phyloP scores from a whole-genome alignment of 23 red algal species.

The Cyanidioschyzon merolae region DNA sequence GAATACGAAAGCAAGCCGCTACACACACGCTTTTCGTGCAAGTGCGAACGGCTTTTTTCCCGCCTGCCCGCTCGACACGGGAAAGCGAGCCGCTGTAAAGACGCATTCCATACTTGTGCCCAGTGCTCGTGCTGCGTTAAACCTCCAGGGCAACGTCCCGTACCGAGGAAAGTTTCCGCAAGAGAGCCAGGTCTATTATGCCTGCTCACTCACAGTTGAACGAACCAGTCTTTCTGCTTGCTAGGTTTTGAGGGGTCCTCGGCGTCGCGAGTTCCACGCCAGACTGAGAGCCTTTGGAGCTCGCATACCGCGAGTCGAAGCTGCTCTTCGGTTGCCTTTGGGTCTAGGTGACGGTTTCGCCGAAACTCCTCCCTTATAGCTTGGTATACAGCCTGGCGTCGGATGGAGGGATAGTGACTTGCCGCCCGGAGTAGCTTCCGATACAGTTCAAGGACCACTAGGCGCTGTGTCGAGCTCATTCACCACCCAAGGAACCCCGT shows the following conservation, averaged over 20 bases:
- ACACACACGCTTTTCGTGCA: too few species aligned
- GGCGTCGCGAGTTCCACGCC: background rate
- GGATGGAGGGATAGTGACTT: background rate
- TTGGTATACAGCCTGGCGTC: background rate
- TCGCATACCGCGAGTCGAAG: background rate
- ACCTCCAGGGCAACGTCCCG: too few species aligned
- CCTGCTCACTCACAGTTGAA: background rate
- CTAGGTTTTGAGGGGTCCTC: background rate
- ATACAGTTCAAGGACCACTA: background rate
- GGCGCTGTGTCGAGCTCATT: background rate
- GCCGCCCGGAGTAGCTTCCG: background rate
- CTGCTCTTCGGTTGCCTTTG: background rate
- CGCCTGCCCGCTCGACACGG: too few species aligned
- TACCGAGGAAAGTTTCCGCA: too few species aligned
- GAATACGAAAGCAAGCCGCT: too few species aligned
- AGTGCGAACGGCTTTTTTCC: too few species aligned
- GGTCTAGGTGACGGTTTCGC: background rate
- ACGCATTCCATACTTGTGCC: too few species aligned
- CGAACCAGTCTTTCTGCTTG: background rate
- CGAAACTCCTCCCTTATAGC: conserved; percentile 11
- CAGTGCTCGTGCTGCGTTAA: too few species aligned
- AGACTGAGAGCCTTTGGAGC: background rate
- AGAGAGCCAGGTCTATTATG: too few species aligned
- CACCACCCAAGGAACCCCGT: too few species aligned
- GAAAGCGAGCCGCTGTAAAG: too few species aligned